A percentile compares a stretch with the other conserved stretches of the same genome.
phyloP scores from a whole-genome alignment of 768 basidiomycete species.

The Agrocybe pediades region DNA sequence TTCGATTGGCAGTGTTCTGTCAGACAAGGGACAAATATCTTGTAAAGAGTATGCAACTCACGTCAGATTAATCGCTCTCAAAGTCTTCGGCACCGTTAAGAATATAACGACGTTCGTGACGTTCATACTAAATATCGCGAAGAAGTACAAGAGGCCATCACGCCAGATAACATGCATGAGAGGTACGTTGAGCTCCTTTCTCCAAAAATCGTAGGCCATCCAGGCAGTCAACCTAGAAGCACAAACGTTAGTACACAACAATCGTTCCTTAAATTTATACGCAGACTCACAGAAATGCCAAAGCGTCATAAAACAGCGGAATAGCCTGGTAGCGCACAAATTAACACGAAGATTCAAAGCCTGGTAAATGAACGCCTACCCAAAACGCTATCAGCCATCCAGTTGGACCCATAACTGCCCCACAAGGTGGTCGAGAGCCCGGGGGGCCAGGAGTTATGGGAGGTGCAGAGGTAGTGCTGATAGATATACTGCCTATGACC shows the following conservation, averaged over 20 bases:
- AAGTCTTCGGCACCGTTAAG: constrained; percentile 8
- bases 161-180: constrained; percentile 8
- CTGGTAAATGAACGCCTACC: constrained; percentile 8
- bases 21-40: neutral
- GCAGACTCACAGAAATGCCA: constrained; percentile 9
- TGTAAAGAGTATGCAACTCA: constrained; percentile 1
- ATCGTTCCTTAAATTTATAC: constrained; percentile 3
- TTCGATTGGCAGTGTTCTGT: neutral
- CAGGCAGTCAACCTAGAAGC: neutral
- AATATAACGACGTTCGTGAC: constrained; percentile 21
- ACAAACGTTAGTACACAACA: neutral
- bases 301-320: constrained; percentile 14
- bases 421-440: constrained; percentile 16
- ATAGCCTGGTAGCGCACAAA: constrained; percentile 1
- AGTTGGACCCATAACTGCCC: constrained; percentile 16
- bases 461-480: constrained; percentile 13
- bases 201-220: constrained; percentile 5
- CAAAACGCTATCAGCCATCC: constrained; percentile 21
- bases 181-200: neutral
- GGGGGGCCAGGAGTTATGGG: constrained; percentile 6
- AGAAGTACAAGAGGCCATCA: constrained; percentile 24
- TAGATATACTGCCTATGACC: constrained; percentile 9
- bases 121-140: constrained; percentile 24
- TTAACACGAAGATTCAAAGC: neutral
- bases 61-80: constrained; percentile 21